Conservation (phyloP, 192 early-diverging fungal species). For the Coemansia sp. region DNA sequence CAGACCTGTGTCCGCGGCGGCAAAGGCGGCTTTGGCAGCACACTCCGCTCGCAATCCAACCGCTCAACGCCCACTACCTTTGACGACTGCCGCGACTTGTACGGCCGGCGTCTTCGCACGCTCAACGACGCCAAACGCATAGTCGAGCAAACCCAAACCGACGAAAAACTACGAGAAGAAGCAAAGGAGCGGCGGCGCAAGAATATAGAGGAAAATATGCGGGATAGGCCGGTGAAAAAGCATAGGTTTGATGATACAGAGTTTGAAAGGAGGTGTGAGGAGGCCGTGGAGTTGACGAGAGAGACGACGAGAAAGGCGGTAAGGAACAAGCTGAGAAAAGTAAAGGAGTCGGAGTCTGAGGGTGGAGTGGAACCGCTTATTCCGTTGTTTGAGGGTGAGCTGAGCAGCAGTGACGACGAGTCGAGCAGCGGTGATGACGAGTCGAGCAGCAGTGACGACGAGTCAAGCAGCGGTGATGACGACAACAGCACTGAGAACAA, state of each 20-base stretch:
- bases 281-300: conserved; percentile 65
- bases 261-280: conserved; percentile 66
- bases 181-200: conserved; percentile 73
- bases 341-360: not conserved
- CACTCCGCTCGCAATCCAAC: conserved; percentile 89
- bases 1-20: conserved; percentile 64
- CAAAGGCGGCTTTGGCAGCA: conserved; percentile 97
- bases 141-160: conserved; percentile 27
- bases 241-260: conserved; percentile 82
- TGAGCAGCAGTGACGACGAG: conserved; percentile 14
- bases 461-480: conserved; percentile 4
- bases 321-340: conserved; percentile 9
- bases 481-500: not conserved
- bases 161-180: conserved; percentile 27
- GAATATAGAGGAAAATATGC: conserved; percentile 77
- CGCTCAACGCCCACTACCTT: conserved; percentile 87
- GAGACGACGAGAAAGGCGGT: conserved; percentile 50
- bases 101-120: conserved; percentile 83
- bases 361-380: conserved; percentile 1
- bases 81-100: conserved; percentile 92
- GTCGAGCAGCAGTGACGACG: not conserved
- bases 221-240: conserved; percentile 66
- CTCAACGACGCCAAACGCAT: conserved; percentile 89
- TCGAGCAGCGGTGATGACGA: too few relatives aligned
- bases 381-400: conserved; percentile 35